Conservation (phyloP, 768 basidiomycete species). For the Tylopilus sp. region DNA sequence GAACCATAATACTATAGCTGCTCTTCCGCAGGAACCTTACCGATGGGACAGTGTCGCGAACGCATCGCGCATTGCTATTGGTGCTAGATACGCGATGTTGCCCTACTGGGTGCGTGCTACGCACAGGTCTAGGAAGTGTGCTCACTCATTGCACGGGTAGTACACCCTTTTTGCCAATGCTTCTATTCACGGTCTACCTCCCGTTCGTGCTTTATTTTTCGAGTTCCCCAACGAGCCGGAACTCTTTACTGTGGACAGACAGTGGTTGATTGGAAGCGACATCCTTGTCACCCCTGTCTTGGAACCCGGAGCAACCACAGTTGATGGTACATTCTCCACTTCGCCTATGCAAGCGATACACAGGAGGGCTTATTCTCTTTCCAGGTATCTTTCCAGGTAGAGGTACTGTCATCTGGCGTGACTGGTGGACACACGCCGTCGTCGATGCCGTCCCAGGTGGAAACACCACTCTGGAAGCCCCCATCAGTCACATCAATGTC, state of each 20-base stretch:
- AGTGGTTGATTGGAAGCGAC: conserved; percentile 69
- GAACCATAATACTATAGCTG: conserved; percentile 68
- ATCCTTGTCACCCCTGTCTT: conserved; percentile 78
- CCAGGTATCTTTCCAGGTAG: conserved; percentile 64
- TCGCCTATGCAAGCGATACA: not conserved
- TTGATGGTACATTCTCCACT: conserved; percentile 46
- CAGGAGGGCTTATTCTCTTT: not conserved
- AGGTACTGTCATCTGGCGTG: conserved; percentile 58
- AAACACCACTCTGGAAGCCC: conserved; percentile 55
- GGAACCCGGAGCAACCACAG: conserved; percentile 60
- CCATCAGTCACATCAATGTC: conserved; percentile 72
- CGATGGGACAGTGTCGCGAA: conserved; percentile 78
- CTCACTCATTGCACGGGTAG: conserved; percentile 32
- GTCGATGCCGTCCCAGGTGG: conserved; percentile 41
- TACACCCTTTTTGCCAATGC: conserved; percentile 73
- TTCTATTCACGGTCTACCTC: conserved; percentile 62
- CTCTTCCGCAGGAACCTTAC: conserved; percentile 77
- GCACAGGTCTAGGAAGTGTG: not conserved
- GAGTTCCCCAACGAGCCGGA: conserved; percentile 74
- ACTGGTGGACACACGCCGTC: conserved; percentile 67
- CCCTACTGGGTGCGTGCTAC: conserved; percentile 68
- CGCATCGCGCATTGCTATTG: conserved; percentile 70
- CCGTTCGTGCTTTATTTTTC: conserved; percentile 71
- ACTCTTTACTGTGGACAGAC: conserved; percentile 56
- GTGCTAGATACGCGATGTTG: conserved; percentile 64